Percentiles rank a stretch among this genome's conserved stretches.
Evolutionary conservation across 257 asterid genomes (phyloP).

Genomic region (Prunella vulgaris): DNA sequence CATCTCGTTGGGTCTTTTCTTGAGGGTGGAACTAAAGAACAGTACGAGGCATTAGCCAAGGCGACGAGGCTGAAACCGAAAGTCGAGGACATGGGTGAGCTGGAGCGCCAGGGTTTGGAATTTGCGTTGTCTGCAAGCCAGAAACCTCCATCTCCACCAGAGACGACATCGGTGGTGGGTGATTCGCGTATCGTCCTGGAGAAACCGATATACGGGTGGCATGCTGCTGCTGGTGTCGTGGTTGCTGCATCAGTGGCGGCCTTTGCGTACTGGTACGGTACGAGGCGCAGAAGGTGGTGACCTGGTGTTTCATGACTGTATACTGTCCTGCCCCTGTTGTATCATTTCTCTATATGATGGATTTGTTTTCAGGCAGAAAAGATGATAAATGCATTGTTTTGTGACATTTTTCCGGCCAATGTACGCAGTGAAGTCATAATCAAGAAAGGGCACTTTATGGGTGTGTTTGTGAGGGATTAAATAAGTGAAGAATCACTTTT

Average conservation of each 20-base stretch:
- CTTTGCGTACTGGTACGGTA: slow-evolving; percentile 82
- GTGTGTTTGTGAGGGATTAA: too few relatives aligned
- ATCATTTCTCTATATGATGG: slow-evolving; percentile 11
- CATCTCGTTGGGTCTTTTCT: slow-evolving; percentile 73
- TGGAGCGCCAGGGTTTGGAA: slow-evolving; percentile 59
- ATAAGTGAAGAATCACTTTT: too few relatives aligned
- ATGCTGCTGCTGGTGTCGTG: slow-evolving; percentile 70
- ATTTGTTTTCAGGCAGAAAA: slow-evolving; percentile 12
- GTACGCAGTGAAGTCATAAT: not conserved
- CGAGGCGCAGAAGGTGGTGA: slow-evolving; percentile 71
- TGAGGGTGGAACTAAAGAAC: slow-evolving; percentile 87
- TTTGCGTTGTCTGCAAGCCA: slow-evolving; percentile 45
- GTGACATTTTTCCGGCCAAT: not conserved
- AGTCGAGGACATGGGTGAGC: slow-evolving; percentile 47
- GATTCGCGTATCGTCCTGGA: slow-evolving; percentile 27
- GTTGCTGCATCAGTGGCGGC: slow-evolving; percentile 79
- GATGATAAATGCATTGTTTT: not conserved
- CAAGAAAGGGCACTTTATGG: not conserved
- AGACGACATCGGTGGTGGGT: not conserved
- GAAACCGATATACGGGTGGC: slow-evolving; percentile 58
- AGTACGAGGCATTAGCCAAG: slow-evolving; percentile 62
- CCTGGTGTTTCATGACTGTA: slow-evolving; percentile 13
- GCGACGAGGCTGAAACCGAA: slow-evolving; percentile 56
- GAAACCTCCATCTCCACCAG: slow-evolving; percentile 19
- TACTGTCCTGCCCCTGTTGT: slow-evolving; percentile 28